phyloP scores from a whole-genome alignment of 2,329 filamentous ascomycete species.

The Cercospora zeae-maydis region DNA sequence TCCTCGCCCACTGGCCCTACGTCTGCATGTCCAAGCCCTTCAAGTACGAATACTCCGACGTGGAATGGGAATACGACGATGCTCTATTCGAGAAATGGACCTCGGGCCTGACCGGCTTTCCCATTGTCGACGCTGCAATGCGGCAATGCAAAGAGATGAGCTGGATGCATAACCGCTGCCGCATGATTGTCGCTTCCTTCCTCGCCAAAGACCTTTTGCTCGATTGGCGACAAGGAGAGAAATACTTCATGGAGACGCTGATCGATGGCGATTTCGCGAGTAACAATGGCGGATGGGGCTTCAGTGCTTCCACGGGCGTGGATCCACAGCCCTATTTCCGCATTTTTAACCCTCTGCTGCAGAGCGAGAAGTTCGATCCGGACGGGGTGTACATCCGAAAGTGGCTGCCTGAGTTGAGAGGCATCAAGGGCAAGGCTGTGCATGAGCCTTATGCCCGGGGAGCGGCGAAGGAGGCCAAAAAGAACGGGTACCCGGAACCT shows the following conservation, averaged over 20 bases:
- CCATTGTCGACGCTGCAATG: conserved; percentile 84
- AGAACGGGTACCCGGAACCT: conserved; percentile 67
- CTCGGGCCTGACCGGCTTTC: conserved; percentile 70
- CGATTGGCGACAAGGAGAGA: conserved; percentile 80
- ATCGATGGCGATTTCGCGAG: conserved; percentile 77
- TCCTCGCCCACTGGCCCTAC: conserved; percentile 81
- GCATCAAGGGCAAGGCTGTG: conserved; percentile 63
- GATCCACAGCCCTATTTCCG: conserved; percentile 88
- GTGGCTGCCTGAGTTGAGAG: conserved; percentile 74
- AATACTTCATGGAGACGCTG: conserved; percentile 76
- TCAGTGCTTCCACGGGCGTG: conserved; percentile 65
- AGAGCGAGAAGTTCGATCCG: conserved; percentile 81
- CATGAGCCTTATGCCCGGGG: conserved; percentile 76
- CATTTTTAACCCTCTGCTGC: conserved; percentile 80
- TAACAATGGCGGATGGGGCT: conserved; percentile 71
- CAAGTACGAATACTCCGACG: conserved; percentile 80
- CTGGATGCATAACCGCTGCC: conserved; percentile 81
- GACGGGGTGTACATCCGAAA: conserved; percentile 75
- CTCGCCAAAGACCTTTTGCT: conserved; percentile 74
- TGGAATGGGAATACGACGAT: conserved; percentile 74
- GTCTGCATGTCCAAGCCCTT: conserved; percentile 74
- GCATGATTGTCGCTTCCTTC: conserved; percentile 81
- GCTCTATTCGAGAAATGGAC: conserved; percentile 71
- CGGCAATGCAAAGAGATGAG: conserved; percentile 65
- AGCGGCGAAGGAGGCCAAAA: conserved; percentile 56